Evolutionary conservation across 2,329 filamentous ascomycete species (phyloP).

Genomic region (Neonectria coccinea): DNA sequence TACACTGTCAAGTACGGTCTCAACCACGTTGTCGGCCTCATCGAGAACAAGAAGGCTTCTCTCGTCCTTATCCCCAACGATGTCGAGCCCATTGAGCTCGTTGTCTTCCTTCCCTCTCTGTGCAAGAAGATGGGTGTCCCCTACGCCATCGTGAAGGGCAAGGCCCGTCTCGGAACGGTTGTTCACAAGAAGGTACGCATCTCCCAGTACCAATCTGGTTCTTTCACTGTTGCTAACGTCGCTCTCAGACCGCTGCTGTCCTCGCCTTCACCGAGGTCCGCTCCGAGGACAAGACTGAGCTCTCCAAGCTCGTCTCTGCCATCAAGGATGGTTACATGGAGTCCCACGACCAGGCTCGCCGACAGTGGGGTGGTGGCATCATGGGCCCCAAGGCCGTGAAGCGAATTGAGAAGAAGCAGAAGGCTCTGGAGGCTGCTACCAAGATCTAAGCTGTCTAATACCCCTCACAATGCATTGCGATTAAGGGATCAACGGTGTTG

Average conservation of each 20-base stretch:
- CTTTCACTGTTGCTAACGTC: conserved; percentile 45
- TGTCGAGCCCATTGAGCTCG: conserved; percentile 99
- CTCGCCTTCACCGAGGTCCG: conserved; percentile 97
- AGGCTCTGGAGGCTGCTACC: conserved; percentile 93
- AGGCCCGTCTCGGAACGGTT: conserved; percentile 97
- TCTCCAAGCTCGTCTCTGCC: conserved; percentile 94
- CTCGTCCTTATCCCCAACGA: conserved; percentile 99
- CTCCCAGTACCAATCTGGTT: not conserved
- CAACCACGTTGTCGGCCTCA: conserved; percentile 97
- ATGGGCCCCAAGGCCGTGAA: conserved; percentile 95
- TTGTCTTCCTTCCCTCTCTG: conserved; percentile 98
- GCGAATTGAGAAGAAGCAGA: conserved; percentile 85
- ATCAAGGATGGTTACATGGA: conserved; percentile 98
- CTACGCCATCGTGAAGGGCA: conserved; percentile 99
- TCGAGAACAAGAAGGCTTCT: conserved; percentile 99
- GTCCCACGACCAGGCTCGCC: conserved; percentile 91
- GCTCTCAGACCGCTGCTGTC: conserved; percentile 89
- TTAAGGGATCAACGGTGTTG: conserved; percentile 55
- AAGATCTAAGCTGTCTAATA: conserved; percentile 82
- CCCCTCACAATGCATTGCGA: conserved; percentile 55
- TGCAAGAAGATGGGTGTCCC: conserved; percentile 99
- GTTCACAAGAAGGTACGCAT: conserved; percentile 95
- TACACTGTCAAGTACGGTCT: conserved; percentile 99
- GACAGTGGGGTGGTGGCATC: conserved; percentile 99
- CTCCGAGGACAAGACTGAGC: conserved; percentile 97